Evolutionary conservation across 768 basidiomycete species (phyloP).

Genomic region (Leccinum boreale): DNA sequence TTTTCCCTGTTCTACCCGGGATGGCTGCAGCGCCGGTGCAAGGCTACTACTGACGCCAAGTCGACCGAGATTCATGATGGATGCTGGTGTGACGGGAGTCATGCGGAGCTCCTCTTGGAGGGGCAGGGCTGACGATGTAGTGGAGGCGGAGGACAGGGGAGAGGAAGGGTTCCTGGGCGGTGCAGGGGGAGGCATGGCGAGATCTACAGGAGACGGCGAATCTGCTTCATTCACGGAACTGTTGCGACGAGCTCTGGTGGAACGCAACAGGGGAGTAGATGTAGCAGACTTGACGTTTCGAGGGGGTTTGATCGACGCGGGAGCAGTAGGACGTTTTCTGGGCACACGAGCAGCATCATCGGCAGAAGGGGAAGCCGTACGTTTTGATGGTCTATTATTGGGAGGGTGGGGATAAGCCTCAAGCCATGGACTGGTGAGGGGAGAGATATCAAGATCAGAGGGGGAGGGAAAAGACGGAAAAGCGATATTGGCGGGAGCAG

Average conservation of each 20-base stretch:
- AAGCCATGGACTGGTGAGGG: slow-evolving; percentile 79
- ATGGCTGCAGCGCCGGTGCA: slow-evolving; percentile 28
- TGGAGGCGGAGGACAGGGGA: slow-evolving; percentile 9
- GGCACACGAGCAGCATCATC: slow-evolving; percentile 47
- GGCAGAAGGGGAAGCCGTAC: slow-evolving; percentile 53
- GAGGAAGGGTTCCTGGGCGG: slow-evolving; percentile 34
- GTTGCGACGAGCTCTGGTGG: slow-evolving; percentile 41
- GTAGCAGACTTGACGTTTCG: slow-evolving; percentile 47
- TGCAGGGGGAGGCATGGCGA: slow-evolving; percentile 86
- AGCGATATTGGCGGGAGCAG: slow-evolving; percentile 73
- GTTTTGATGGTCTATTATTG: slow-evolving; percentile 38
- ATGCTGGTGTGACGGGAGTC: slow-evolving; percentile 85
- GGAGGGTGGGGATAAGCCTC: slow-evolving; percentile 49
- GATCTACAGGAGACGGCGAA: slow-evolving; percentile 84
- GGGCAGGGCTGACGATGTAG: slow-evolving; percentile 2
- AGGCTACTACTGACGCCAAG: slow-evolving; percentile 50
- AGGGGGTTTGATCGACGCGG: slow-evolving; percentile 21
- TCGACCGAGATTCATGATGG: slow-evolving; percentile 84
- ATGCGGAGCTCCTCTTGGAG: slow-evolving; percentile 33
- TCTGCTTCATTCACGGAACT: slow-evolving; percentile 46
- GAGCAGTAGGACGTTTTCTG: slow-evolving; percentile 46
- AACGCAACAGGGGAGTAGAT: slow-evolving; percentile 56
- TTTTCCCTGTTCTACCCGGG: slow-evolving; percentile 25
- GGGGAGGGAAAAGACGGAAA: slow-evolving; percentile 53
- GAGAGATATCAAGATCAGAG: slow-evolving; percentile 68